phyloP scores from a whole-genome alignment of 805 yeast genomes.

The Sugiyamaella mastotermitis region DNA sequence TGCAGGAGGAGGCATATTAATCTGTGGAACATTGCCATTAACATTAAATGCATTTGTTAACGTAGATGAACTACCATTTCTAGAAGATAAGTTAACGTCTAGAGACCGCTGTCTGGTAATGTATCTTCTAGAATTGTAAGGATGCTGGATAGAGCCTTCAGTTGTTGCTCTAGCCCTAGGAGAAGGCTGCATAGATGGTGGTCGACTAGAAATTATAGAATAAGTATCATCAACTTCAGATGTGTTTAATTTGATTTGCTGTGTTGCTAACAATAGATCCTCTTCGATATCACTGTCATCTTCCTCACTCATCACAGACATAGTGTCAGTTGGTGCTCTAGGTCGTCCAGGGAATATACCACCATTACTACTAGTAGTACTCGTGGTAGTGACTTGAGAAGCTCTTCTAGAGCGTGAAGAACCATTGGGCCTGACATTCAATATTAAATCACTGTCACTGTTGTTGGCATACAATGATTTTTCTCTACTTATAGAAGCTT shows the following conservation, averaged over 20 bases:
- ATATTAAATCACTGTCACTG: constrained; percentile 9
- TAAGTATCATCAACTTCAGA: constrained; percentile 7
- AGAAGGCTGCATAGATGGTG: constrained; percentile 12
- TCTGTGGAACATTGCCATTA: no score
- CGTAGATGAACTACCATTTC: no score
- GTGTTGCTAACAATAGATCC: constrained; percentile 32
- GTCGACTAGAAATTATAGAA: constrained; percentile 7
- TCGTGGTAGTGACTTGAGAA: constrained; percentile 6
- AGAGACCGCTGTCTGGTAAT: constrained; percentile 12
- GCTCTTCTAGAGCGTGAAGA: neutral
- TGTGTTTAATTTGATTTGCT: constrained; percentile 27
- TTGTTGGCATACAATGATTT: constrained; percentile 7
- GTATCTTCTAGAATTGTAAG: neutral
- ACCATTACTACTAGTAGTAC: no score
- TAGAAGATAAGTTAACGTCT: constrained; percentile 11
- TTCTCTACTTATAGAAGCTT: neutral
- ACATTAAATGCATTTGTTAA: no score
- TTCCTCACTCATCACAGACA: constrained; percentile 35
- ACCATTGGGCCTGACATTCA: neutral
- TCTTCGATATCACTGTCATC: constrained; percentile 38
- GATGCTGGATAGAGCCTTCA: constrained; percentile 2
- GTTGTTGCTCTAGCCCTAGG: constrained; percentile 14
- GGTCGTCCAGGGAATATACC: no score
- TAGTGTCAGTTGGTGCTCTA: no score
- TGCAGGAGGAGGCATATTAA: no score